Conservation (phyloP, 2,329 filamentous ascomycete species). For the Aspergillus sp. region DNA sequence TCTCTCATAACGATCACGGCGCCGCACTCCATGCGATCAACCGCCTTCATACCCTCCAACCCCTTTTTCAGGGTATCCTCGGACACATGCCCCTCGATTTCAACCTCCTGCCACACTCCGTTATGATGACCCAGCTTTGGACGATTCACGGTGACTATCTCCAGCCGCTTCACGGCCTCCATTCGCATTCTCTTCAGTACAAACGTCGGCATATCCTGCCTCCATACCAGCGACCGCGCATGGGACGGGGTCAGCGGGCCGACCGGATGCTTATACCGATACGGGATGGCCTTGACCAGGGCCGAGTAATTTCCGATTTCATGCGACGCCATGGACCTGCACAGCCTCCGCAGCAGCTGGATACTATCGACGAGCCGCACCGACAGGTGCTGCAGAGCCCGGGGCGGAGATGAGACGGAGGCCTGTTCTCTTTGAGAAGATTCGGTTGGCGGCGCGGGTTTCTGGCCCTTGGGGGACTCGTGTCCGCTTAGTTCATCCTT, state of each 20-base stretch:
- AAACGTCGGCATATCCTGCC: conserved; percentile 48
- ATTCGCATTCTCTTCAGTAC: conserved; percentile 39
- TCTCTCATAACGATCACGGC: conserved; percentile 28
- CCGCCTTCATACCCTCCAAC: conserved; percentile 18
- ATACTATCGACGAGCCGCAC: conserved; percentile 30
- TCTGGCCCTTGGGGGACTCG: background rate
- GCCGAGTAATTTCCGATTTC: background rate
- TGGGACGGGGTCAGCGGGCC: conserved; percentile 27
- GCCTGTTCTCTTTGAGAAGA: too few relatives aligned
- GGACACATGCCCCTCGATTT: conserved; percentile 17
- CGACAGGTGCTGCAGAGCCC: conserved; percentile 13
- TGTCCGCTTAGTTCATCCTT: conserved; percentile 27
- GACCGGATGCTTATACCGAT: conserved; percentile 34
- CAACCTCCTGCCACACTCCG: conserved; percentile 30
- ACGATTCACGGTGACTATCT: conserved; percentile 22
- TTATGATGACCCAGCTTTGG: conserved; percentile 17
- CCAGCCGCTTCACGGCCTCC: conserved; percentile 37
- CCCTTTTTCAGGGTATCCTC: conserved; percentile 21
- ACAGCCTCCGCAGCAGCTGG: conserved; percentile 23
- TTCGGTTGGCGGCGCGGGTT: background rate
- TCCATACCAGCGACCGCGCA: conserved; percentile 42
- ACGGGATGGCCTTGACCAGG: conserved; percentile 27
- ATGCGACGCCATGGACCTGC: conserved; percentile 11
- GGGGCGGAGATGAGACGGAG: too few relatives aligned
- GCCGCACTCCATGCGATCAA: conserved; percentile 32